Percentiles rank a stretch among this genome's conserved stretches.
phyloP scores from a whole-genome alignment of 495 filamentous ascomycete genomes.

The Lepidopterella palustris region DNA sequence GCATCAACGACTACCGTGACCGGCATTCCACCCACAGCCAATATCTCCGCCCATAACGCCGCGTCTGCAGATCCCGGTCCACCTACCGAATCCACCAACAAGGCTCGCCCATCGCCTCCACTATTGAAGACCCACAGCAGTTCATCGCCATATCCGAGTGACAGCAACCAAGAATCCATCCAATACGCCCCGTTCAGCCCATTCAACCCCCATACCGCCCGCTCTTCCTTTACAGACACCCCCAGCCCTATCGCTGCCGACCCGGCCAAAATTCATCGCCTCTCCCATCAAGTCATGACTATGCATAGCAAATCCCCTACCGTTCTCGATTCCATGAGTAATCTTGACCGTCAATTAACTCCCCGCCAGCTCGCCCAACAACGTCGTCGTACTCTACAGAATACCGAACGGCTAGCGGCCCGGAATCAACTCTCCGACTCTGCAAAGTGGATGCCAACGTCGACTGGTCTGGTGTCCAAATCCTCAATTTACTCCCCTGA shows the following conservation, averaged over 20 bases:
- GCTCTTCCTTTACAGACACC: neutral
- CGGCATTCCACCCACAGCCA: neutral
- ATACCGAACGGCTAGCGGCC: neutral
- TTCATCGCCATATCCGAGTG: neutral
- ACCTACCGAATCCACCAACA: neutral
- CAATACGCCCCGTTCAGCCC: neutral
- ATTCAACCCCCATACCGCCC: neutral
- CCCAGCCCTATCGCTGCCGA: neutral
- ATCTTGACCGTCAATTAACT: neutral
- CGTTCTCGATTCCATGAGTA: neutral
- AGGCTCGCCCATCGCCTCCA: neutral
- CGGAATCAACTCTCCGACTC: neutral
- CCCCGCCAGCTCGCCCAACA: neutral
- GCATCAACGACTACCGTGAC: neutral
- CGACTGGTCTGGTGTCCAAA: neutral
- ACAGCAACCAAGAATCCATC: neutral
- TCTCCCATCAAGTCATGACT: neutral
- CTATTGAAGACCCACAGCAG: neutral
- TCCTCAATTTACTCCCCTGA: neutral
- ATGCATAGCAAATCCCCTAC: neutral
- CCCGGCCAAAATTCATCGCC: neutral
- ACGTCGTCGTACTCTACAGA: neutral
- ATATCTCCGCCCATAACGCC: neutral
- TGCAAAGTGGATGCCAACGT: neutral
- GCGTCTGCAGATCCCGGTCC: neutral